These are phyloP conservation scores for Yamadazyma tumulicola DNA, from an alignment of 805 yeast species.

Conservation along the genomic window DNA sequence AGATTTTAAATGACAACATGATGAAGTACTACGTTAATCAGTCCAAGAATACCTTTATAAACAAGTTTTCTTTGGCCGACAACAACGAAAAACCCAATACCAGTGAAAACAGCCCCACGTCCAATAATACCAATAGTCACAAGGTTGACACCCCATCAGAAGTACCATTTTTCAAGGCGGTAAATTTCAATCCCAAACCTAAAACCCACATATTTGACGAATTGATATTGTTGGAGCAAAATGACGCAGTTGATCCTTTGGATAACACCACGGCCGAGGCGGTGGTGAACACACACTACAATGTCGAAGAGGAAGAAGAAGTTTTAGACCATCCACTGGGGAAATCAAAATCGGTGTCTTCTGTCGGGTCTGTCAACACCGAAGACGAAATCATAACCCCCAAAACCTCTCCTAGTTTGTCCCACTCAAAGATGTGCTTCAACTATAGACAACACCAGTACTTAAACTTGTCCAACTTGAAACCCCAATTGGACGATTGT, in stretches of 20 bases:
- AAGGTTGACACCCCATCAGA: neutral
- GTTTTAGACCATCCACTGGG: too few species aligned
- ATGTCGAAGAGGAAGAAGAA: neutral
- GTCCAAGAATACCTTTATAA: conserved; percentile 5
- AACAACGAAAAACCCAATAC: neutral
- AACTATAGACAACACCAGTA: conserved; percentile 36
- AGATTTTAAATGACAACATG: conserved; percentile 37
- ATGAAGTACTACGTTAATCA: conserved; percentile 26
- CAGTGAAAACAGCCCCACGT: neutral
- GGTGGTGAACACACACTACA: neutral
- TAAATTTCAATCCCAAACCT: conserved; percentile 32
- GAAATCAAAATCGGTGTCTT: neutral
- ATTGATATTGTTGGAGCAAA: conserved; percentile 22
- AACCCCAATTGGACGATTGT: conserved; percentile 19
- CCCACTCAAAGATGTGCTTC: conserved; percentile 29
- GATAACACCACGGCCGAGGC: neutral
- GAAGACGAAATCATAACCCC: conserved; percentile 10
- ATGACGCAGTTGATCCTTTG: conserved; percentile 5
- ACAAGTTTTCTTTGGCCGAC: neutral
- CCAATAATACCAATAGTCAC: neutral
- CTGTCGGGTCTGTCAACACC: conserved; percentile 4
- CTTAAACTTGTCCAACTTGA: conserved; percentile 29
- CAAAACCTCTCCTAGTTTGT: conserved; percentile 8
- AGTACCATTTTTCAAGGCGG: conserved; percentile 33
- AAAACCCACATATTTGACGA: conserved; percentile 27